phyloP scores from a whole-genome alignment of 176 grass and related monocot genomes.

The Avena eriantha region DNA sequence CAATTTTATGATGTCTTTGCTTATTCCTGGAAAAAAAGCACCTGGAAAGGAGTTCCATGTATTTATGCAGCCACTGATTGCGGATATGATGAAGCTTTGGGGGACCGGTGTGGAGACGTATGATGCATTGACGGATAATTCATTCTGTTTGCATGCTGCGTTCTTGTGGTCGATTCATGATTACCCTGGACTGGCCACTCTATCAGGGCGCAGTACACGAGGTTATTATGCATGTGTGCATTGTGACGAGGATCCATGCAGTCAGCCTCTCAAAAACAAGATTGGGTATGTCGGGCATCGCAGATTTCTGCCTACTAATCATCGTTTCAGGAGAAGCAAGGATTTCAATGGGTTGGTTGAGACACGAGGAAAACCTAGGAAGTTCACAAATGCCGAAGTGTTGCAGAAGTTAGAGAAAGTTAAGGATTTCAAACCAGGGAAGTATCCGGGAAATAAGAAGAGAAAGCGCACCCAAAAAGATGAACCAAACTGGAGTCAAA shows the following conservation, averaged over 20 bases:
- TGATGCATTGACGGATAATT: not conserved
- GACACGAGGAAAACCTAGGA: no score
- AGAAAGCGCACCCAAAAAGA: no score
- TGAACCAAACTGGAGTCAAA: no score
- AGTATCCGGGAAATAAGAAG: no score
- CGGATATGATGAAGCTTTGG: slow-evolving; percentile 9
- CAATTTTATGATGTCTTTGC: slow-evolving; percentile 9
- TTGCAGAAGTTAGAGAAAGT: no score
- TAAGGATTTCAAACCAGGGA: no score
- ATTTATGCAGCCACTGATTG: not conserved
- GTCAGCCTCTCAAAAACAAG: not conserved
- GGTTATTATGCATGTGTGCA: slow-evolving; percentile 7
- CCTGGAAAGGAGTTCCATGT: slow-evolving; percentile 19
- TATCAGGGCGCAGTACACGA: not conserved
- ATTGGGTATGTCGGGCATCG: no score
- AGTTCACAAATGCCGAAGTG: no score
- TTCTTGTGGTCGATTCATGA: slow-evolving; percentile 20
- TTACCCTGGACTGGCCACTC: not conserved
- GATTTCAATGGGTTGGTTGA: no score
- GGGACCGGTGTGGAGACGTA: not conserved
- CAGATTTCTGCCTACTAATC: no score
- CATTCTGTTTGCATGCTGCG: not conserved
- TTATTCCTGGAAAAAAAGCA: slow-evolving; percentile 5
- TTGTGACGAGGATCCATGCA: not conserved
- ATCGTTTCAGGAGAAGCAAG: no score